Evolutionary conservation across 2,329 filamentous ascomycete species (phyloP), one percentile per base, ranked within the genome.

Genomic region (Epichloe hybrida): DNA sequence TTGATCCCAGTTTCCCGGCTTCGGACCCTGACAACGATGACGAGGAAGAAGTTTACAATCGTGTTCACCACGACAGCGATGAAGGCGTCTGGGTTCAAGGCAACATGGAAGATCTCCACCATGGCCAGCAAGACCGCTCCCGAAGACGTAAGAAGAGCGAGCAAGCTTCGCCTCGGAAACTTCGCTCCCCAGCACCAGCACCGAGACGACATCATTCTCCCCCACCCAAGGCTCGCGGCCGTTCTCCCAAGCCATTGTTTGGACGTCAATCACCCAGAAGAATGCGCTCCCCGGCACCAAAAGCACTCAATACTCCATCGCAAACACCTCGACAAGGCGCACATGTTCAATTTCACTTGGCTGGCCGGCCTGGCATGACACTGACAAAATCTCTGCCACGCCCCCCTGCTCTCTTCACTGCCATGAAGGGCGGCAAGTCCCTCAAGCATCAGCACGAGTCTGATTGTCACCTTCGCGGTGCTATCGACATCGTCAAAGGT

Each of bases 401-500:
- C 49, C 83, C 83, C 4, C 81, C 85, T 3, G 86, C 84, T 57
- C 76, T 84, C 54, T 86, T 87, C 64, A 79, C 73, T 37, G 72
- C 75, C 44, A 64, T 72, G 59, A 69, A 73, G 59, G 67, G 74
- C 54, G 60, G 63, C 56, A 67, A 72, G 49, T 61, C 69, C 49
- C 56, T 61, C 52, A 68, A 70, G 52, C 53, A 56, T 15, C 52
- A 54, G 7, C 55, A 60, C 35, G 58, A 64, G 5, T 61, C 63
- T 46, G 76, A 83, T 48, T 70, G 80, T 41, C 88, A 93, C 56
- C 79, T 88, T 9, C 86, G 93, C 55, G 88, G 89, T n/a, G 90
- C 93, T 37, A 94, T 98, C 58, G 93, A 97, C 67, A 98, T 96
- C 54, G 87, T 96, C 68, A 95, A 95, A 66, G 93, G 93, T 8